Conservation (phyloP, 768 basidiomycete genomes). For the Jaapia argillacea region DNA sequence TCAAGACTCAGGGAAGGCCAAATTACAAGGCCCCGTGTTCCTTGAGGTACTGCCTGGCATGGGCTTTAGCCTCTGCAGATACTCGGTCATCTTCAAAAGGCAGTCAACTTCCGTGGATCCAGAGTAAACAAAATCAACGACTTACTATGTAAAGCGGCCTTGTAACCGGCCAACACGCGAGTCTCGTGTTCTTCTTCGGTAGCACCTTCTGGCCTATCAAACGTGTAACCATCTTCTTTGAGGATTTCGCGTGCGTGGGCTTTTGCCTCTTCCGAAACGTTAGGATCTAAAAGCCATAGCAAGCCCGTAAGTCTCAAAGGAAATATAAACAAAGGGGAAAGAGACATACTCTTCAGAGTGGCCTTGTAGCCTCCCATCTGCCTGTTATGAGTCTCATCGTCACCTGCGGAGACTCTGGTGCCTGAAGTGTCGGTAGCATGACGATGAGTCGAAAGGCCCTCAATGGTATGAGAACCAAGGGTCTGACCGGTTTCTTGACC, state of each 20-base stretch:
- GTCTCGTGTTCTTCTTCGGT: constrained; percentile 29
- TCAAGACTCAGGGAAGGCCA: no score
- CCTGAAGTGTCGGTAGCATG: no score
- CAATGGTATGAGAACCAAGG: not conserved
- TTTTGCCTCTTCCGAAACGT: constrained; percentile 35
- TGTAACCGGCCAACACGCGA: constrained; percentile 45
- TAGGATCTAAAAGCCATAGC: not conserved
- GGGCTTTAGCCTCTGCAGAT: not conserved
- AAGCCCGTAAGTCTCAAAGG: not conserved
- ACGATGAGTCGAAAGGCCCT: no score
- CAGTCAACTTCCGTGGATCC: not conserved
- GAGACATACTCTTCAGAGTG: not conserved
- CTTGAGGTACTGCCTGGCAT: constrained; percentile 28
- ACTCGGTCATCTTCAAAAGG: not conserved
- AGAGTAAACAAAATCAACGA: not conserved
- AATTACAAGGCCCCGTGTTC: constrained; percentile 17
- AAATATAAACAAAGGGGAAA: not conserved
- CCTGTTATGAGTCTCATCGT: not conserved
- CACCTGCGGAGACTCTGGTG: no score
- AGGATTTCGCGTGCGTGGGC: constrained; percentile 44
- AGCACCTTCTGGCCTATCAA: constrained; percentile 19
- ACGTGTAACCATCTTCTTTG: constrained; percentile 28
- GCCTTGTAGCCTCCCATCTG: not conserved
- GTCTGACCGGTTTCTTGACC: not conserved
- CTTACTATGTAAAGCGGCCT: constrained; percentile 43